A percentile compares a stretch with the other conserved stretches of the same genome.
Conservation (phyloP, 257 asterid species). For the Solanum paucissectum region DNA sequence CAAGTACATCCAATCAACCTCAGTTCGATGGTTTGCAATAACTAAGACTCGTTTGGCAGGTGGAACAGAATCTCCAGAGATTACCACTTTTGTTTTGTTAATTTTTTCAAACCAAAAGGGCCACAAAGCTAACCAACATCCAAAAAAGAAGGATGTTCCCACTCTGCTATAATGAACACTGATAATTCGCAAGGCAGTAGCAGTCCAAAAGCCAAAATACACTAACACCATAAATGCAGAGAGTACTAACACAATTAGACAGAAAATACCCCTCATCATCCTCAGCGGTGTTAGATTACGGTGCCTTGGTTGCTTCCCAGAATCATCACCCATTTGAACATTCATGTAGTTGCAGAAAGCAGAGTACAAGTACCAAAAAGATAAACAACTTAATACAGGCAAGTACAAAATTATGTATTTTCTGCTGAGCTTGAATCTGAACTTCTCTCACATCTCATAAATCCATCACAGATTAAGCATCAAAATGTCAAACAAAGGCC, state of each 20-base stretch:
- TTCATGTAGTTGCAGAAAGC: constrained; percentile 24
- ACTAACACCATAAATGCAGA: constrained; percentile 75
- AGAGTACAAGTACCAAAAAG: background rate
- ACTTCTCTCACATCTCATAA: background rate
- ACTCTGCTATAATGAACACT: constrained; percentile 57
- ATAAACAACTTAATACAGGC: background rate
- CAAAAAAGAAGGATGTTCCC: constrained; percentile 50
- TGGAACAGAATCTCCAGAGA: constrained; percentile 75
- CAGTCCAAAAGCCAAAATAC: constrained; percentile 57
- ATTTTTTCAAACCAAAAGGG: constrained; percentile 76
- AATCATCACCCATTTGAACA: constrained; percentile 4
- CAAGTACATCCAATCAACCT: constrained; percentile 95
- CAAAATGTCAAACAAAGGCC: background rate
- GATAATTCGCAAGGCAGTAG: constrained; percentile 42
- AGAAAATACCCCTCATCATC: constrained; percentile 48
- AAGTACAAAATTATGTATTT: background rate
- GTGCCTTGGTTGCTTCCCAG: constrained; percentile 39
- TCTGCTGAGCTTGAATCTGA: background rate
- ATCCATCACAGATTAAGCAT: background rate
- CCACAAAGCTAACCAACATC: constrained; percentile 87
- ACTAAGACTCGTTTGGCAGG: constrained; percentile 51
- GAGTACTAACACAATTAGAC: constrained; percentile 38
- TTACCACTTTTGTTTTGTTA: constrained; percentile 65
- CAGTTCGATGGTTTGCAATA: constrained; percentile 80
- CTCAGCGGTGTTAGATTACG: constrained; percentile 43